Evolutionary conservation across 441 rosid species (phyloP), one percentile per base, ranked within the genome.

Genomic region (Pelargonium cotyledonis): DNA sequence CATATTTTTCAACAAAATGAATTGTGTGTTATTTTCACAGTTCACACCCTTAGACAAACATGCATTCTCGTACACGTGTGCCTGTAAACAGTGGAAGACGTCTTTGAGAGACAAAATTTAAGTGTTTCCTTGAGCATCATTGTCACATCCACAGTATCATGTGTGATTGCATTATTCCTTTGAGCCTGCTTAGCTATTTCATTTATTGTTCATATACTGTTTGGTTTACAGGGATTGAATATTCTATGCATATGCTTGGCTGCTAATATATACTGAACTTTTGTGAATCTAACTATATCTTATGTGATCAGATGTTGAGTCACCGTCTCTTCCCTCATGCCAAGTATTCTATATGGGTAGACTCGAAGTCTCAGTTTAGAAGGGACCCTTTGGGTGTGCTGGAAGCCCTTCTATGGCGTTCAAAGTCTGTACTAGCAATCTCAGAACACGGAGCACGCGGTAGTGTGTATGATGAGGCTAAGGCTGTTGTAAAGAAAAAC

Each of bases 391-490:
- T 95, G 18, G 97, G 97, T 58, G 98, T 92, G 60, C 44, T 90
- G 62, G 98, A 95, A 73, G 91, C 96, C 23, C 93, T 95, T 71
- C 92, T 95, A 63, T 92, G 96, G 97, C 91, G 91, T 68, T 78
- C 89, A 74, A 90, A 88, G 80, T 95, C 92, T 35, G 85, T 81
- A 29, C 84, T 95, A 73, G 99, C 96, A 66, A 95, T 95, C 65
- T 95, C 98, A 66, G 93, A 90, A 76, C 98, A 95, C 72, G 99
- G 99, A 80, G 99, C 96, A 78, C 95, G 99, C 66, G 84, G 97
- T 67, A 95, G 87, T 51, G 93, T 95, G 69, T 92, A 95, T 72
- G 99, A 95, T 46, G 99, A 92, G 80, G 99, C 97, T 14, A 85
- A 83, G 66, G 99, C 97, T 72, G 98, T 95, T 18, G 88, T 95